Evolutionary conservation across 768 basidiomycete species (phyloP), one percentile per base, ranked within the genome.

Genomic region (Inosperma sp.): DNA sequence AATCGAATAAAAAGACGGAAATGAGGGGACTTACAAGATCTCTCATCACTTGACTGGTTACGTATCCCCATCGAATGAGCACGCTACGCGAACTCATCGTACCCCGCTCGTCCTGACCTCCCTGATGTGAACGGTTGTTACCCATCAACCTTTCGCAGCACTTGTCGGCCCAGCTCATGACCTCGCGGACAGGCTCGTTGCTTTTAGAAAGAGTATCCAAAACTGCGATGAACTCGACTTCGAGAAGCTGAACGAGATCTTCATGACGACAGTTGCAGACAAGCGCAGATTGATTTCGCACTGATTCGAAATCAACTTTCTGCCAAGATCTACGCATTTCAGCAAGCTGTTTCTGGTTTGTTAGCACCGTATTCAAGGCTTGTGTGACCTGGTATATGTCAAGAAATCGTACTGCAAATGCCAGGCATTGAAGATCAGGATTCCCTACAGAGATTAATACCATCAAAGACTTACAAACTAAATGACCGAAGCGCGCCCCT

Each of bases 181-280:
- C 82, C 61, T 91, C 88, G 60, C 86, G 74, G 34, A 92, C 89
- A 12, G 90, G 89, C 56, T 92, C 88, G 40, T 66, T 76, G 63
- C 79, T 88, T 71, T 88, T 86, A 27, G 76, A 61, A 29, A 89
- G 71, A 51, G 78, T 74, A 33, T 91, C 88, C 70, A 93, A 69
- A 67, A 93, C 69, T n/a, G 69, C 65, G 17, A 88, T 83, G 64
- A 91, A 91, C 65, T 93, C 88, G 48, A 88, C 84, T 64, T 93
- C 90, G 41, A 93, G 68, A 41, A 92, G 76, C 58, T 92, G 88
- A 34, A 88, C 80, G 43, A 93, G 77, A 59, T 92, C 88, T 67
- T 92, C 91, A 57, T 92, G 89, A 42, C 91, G 85, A 65, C 91
- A 93, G 63, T 93, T 92, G 77, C 90, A 92, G 23, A 93, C 91